Evolutionary conservation across 192 early-diverging fungal genomes (phyloP), one percentile per base, ranked within the genome.

Genomic region (Umbelopsis vinacea): DNA sequence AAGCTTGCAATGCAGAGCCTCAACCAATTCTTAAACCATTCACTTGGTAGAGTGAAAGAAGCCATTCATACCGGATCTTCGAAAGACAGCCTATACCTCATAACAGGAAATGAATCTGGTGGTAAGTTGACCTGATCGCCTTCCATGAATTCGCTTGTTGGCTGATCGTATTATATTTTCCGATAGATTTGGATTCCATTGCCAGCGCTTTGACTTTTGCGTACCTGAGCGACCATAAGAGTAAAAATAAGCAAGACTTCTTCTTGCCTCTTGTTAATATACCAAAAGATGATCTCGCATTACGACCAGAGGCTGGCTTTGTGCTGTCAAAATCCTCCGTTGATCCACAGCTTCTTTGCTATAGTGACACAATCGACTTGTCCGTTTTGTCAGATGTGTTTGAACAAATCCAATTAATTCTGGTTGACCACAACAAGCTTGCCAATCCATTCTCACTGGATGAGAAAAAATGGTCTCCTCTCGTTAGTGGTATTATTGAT

Each of bases 21-120:
- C 6, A 63, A 63, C 15, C 57, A 63, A 38, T 63, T 63, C 19
- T 29, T 63, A 15, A 11, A 29, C 2, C 57, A 63, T 17, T 17
- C 57, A 37, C 24, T 63, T 37, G 33, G 57, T n/a, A 14, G 57
- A 63, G 57, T 33, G 4, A 63, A 63, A n/a, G 57, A 63, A 7
- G 57, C 57, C 19, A 63, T 63, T 19, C 57, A 29, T 0, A 37
- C 29, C 4, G 57, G 57, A 29, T 19, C 33, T 3, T 35, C 57
- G 0, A 63, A 63, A 17, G 57, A 35, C 24, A 63, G 35, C 15
- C 26, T 63, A 29, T 45, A 81, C 21, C 22, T 93, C 35, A 89
- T 92, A 23, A 79, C 84, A 29, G 92, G 92, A 35, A 93, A 93
- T 71, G 92, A 93, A 74, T 89, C 91, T n/a, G 90, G 89, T 24